Evolutionary conservation across 495 filamentous ascomycete species (phyloP).

Genomic region (Xylaria intraflava): DNA sequence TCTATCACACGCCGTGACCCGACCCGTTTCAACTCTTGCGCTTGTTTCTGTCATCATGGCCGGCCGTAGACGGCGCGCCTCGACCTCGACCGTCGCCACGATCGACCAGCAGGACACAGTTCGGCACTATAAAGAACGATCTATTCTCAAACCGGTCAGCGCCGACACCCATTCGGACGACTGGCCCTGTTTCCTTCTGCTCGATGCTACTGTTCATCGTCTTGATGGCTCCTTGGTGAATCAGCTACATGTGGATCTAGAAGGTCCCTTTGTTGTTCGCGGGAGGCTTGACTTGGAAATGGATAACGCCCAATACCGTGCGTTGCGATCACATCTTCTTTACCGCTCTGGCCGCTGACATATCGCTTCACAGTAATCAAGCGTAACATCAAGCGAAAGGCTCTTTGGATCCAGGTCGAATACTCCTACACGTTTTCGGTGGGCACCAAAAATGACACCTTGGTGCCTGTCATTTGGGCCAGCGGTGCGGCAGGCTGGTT

Average conservation of each 20-base stretch:
- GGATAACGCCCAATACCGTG: conserved; percentile 24
- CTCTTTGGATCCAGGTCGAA: conserved; percentile 56
- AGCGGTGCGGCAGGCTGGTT: conserved; percentile 75
- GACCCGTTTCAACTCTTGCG: neutral
- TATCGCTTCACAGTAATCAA: conserved; percentile 35
- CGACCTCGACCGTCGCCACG: conserved; percentile 24
- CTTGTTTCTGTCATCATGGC: conserved; percentile 22
- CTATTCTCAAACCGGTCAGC: conserved; percentile 28
- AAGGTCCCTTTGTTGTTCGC: conserved; percentile 39
- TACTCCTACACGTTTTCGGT: conserved; percentile 62
- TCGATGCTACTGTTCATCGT: conserved; percentile 38
- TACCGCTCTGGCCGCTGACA: conserved; percentile 20
- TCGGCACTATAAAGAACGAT: conserved; percentile 28
- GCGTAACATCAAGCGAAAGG: conserved; percentile 30
- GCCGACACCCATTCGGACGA: conserved; percentile 16
- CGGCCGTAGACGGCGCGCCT: conserved; percentile 28
- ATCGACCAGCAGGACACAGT: conserved; percentile 19
- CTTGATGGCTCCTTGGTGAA: conserved; percentile 38
- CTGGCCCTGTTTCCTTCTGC: conserved; percentile 41
- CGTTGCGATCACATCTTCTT: neutral
- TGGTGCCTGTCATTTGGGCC: conserved; percentile 64
- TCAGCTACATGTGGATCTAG: conserved; percentile 32
- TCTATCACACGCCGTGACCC: neutral
- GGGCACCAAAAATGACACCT: conserved; percentile 49
- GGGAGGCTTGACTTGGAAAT: conserved; percentile 36